Evolutionary conservation across 139 green algal genomes (phyloP).

Genomic region (Closterium sp.): DNA sequence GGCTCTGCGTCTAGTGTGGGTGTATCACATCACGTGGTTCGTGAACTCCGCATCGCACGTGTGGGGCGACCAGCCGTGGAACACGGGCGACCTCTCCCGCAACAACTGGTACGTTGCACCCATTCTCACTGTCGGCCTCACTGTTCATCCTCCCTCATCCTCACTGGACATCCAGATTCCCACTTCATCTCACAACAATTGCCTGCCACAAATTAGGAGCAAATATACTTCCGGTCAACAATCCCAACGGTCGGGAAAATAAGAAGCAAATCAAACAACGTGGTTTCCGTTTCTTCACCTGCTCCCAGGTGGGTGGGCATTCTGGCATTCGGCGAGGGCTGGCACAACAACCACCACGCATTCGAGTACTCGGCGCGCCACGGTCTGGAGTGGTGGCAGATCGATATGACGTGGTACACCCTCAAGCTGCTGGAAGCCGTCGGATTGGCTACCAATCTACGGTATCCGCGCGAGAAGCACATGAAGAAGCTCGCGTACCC

Average conservation of each 20-base stretch:
- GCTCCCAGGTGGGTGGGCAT: slow-evolving; percentile 73
- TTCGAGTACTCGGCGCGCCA: slow-evolving; percentile 72
- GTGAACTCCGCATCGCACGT: slow-evolving; percentile 94
- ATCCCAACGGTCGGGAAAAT: no score
- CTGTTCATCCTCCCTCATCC: neutral
- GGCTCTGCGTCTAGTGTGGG: slow-evolving; percentile 81
- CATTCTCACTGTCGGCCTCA: neutral
- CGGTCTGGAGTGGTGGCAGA: slow-evolving; percentile 75
- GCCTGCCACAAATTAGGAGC: no score
- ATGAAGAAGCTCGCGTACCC: slow-evolving; percentile 44
- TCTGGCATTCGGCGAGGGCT: slow-evolving; percentile 90
- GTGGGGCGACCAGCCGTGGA: slow-evolving; percentile 91
- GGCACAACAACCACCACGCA: slow-evolving; percentile 97
- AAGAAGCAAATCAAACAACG: no score
- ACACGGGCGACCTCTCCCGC: slow-evolving; percentile 85
- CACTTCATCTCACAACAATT: neutral
- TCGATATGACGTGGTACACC: slow-evolving; percentile 63
- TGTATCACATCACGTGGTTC: slow-evolving; percentile 99
- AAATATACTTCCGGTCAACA: no score
- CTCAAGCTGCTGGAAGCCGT: slow-evolving; percentile 55
- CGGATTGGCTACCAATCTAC: slow-evolving; percentile 59
- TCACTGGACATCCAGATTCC: neutral
- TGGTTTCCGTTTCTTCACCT: no score
- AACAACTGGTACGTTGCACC: slow-evolving; percentile 77
- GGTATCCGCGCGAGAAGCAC: slow-evolving; percentile 52